Conservation (phyloP, 441 rosid species). For the Corymbia citriodora region DNA sequence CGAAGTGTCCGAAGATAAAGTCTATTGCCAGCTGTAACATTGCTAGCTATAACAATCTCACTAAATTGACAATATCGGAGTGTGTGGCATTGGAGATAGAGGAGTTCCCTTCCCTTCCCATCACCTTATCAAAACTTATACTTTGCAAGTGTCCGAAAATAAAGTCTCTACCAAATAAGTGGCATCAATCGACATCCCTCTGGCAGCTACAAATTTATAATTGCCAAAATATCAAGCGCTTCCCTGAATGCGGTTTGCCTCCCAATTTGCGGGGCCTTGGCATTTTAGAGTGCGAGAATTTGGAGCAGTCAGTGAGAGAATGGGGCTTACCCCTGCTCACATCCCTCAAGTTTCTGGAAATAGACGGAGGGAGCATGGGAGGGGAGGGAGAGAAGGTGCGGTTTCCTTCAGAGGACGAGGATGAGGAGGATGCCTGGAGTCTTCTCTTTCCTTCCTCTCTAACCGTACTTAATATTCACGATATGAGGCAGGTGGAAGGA, state of each 20-base stretch:
- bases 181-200: neutral
- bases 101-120: fast-evolving
- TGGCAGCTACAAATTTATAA: fast-evolving
- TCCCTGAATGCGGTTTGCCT: neutral
- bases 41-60: too few relatives aligned
- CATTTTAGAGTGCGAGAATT: fast-evolving
- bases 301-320: neutral
- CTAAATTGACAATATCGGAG: too few relatives aligned
- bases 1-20: neutral
- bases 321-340: fast-evolving
- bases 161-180: neutral
- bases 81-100: neutral
- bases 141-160: fast-evolving
- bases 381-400: fast-evolving
- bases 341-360: fast-evolving
- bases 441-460: neutral
- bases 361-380: neutral
- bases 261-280: fast-evolving
- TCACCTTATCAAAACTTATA: fast-evolving
- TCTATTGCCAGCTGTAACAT: too few relatives aligned
- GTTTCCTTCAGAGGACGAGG: fast-evolving
- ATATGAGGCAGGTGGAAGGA: neutral
- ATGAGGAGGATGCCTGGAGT: neutral
- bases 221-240: neutral
- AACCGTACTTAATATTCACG: fast-evolving